These are phyloP conservation scores for Xerocomus spinulosus DNA, from an alignment of 768 basidiomycete genomes.

Conservation along the genomic window DNA sequence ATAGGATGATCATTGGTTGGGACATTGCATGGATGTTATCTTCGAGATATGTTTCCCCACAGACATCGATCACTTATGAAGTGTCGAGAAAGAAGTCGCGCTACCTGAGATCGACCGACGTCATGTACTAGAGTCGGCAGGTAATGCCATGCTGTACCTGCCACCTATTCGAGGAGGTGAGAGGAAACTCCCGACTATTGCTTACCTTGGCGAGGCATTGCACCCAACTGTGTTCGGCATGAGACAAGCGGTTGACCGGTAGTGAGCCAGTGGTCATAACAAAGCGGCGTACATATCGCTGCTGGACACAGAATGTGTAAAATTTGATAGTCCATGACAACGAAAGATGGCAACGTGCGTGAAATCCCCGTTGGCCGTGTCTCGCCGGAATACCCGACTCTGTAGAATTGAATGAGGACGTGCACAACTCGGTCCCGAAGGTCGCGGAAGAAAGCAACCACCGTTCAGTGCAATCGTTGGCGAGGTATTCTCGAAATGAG, in stretches of 20 bases:
- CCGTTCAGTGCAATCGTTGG: not conserved
- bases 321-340: conserved; percentile 1
- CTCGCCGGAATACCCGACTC: not conserved
- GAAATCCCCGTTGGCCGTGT: conserved; percentile 4
- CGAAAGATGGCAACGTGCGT: conserved; percentile 4
- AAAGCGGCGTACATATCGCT: not conserved
- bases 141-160: conserved; percentile 10
- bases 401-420: too few relatives aligned
- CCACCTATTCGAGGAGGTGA: not conserved
- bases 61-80: conserved; percentile 11
- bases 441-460: not conserved
- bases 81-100: not conserved
- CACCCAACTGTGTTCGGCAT: not conserved
- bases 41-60: not conserved
- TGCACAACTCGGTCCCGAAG: too few relatives aligned
- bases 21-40: conserved; percentile 29
- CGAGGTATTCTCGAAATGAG: not conserved
- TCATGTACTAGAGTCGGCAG: not conserved
- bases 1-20: conserved; percentile 55
- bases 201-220: conserved; percentile 5
- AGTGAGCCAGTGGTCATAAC: not conserved
- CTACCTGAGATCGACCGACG: conserved; percentile 1
- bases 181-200: conserved; percentile 12
- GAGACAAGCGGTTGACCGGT: conserved; percentile 4
- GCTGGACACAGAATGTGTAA: not conserved